A percentile compares a stretch with the other conserved stretches of the same genome.
Conservation (phyloP, 805 yeast genomes). For the Lachancea quebecensis region DNA sequence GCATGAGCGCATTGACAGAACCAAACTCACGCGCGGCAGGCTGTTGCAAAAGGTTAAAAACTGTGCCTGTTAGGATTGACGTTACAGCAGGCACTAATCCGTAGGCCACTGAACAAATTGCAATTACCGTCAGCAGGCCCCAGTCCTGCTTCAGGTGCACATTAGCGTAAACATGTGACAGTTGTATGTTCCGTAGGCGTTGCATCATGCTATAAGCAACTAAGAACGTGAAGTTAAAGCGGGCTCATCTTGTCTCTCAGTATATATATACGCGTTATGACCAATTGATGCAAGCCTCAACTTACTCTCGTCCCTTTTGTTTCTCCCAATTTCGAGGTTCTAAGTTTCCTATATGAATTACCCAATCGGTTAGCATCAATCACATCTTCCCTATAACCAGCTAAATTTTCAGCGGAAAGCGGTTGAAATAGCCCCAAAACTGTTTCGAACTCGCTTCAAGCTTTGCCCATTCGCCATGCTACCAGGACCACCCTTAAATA, state of each 20-base stretch:
- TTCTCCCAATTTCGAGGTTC: not conserved
- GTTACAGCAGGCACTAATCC: conserved; percentile 54
- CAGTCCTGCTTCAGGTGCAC: conserved; percentile 20
- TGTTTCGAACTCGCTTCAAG: not conserved
- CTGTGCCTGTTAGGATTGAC: conserved; percentile 58
- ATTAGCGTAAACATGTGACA: conserved; percentile 19
- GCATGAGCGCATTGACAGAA: conserved; percentile 27
- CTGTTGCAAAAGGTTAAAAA: conserved; percentile 44
- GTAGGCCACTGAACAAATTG: conserved; percentile 39
- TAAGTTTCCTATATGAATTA: not conserved
- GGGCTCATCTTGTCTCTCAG: too few relatives aligned
- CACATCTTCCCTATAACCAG: not conserved
- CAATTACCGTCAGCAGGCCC: conserved; percentile 24
- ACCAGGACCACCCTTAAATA: not conserved
- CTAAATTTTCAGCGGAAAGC: not conserved
- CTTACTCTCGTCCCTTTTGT: not conserved
- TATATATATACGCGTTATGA: not conserved
- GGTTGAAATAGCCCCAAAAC: conserved; percentile 1
- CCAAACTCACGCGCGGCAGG: conserved; percentile 16
- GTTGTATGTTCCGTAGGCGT: not conserved
- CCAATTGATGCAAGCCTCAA: not conserved
- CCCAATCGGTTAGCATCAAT: conserved; percentile 4
- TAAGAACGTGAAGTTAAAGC: too few relatives aligned
- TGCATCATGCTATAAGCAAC: not conserved
- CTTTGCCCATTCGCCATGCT: not conserved